These are phyloP conservation scores for Solanum gracilifrons DNA, from an alignment of 257 asterid species.

Conservation along the genomic window DNA sequence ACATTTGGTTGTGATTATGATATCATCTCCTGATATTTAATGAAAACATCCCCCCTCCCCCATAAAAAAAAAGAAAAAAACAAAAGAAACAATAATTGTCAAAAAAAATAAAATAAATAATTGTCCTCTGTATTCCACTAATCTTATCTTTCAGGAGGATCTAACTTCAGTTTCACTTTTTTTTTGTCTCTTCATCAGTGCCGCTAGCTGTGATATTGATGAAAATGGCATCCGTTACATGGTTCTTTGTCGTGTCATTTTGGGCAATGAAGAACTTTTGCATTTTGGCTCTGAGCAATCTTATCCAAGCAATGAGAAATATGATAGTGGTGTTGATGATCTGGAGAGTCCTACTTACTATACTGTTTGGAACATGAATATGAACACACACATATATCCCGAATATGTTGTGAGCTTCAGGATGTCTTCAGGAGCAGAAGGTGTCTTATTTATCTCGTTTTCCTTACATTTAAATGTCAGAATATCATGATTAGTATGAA, in stretches of 20 bases:
- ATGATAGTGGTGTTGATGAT: constrained; percentile 89
- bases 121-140: background rate
- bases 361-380: constrained; percentile 80
- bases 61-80: background rate
- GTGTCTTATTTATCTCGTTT: constrained; percentile 17
- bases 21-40: background rate
- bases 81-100: background rate
- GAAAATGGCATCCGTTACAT: constrained; percentile 67
- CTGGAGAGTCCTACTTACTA: constrained; percentile 52
- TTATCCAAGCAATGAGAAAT: constrained; percentile 77
- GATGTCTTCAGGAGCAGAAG: constrained; percentile 49
- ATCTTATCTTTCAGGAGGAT: background rate
- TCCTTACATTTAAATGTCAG: background rate
- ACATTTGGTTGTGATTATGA: background rate
- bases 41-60: background rate
- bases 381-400: constrained; percentile 72
- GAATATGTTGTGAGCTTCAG: constrained; percentile 79
- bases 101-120: background rate
- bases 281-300: constrained; percentile 64
- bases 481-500: background rate
- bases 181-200: constrained; percentile 25
- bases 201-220: constrained; percentile 61
- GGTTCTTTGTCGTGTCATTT: constrained; percentile 47
- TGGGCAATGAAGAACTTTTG: constrained; percentile 70
- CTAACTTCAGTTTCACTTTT: background rate